phyloP scores from a whole-genome alignment of 1,284 basidiomycete genomes.

The Gomphus bonarii region DNA sequence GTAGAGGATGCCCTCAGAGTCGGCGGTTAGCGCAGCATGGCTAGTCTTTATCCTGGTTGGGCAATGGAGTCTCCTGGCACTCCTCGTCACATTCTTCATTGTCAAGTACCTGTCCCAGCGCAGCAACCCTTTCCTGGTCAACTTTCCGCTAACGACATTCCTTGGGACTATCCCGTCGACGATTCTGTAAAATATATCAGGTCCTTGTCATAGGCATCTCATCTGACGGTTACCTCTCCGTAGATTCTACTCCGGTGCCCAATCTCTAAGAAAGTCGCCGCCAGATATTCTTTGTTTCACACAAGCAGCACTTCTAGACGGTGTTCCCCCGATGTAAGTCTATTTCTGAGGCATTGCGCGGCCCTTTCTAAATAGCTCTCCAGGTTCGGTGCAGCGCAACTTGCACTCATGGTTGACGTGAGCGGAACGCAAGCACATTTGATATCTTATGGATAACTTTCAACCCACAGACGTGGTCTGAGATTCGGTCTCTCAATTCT shows the following conservation, averaged over 20 bases:
- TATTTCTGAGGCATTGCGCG: neutral
- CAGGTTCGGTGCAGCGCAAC: neutral
- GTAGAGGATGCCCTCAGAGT: neutral
- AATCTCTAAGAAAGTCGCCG: no score
- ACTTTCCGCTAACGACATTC: constrained; percentile 1
- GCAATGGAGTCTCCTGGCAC: constrained; percentile 2
- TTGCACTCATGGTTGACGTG: neutral
- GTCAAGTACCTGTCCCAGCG: neutral
- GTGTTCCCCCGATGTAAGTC: neutral
- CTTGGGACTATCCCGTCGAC: neutral
- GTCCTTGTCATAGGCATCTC: neutral
- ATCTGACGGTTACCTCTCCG: neutral
- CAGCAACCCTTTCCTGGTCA: constrained; percentile 1
- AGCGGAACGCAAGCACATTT: neutral
- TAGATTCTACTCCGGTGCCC: neutral
- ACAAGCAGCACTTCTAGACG: neutral
- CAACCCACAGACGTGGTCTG: neutral
- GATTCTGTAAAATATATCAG: neutral
- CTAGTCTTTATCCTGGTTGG: neutral
- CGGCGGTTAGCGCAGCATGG: neutral
- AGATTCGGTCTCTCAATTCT: neutral
- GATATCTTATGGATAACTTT: neutral
- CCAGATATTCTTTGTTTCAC: neutral
- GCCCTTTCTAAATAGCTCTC: neutral
- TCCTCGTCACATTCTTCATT: constrained; percentile 3